Percentiles rank a stretch among this genome's conserved stretches.
These are phyloP conservation scores for Tylopilus felleus DNA, from an alignment of 768 basidiomycete species.

Conservation along the genomic window DNA sequence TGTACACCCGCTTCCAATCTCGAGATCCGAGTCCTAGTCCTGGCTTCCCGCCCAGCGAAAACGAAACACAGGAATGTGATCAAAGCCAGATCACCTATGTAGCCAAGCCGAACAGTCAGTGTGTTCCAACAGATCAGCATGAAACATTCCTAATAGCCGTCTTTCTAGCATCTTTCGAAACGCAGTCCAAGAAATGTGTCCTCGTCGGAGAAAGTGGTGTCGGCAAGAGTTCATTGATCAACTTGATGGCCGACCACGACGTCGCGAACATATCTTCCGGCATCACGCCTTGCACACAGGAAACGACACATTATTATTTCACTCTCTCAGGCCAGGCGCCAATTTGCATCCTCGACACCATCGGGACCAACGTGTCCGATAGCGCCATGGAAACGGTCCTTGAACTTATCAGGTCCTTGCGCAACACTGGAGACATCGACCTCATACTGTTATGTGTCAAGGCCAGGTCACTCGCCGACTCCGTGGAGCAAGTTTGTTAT, in stretches of 20 bases:
- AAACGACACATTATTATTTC: not conserved
- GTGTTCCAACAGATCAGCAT: not conserved
- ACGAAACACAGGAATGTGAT: too few relatives aligned
- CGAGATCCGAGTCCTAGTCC: too few relatives aligned
- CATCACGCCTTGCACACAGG: not conserved
- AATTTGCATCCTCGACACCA: not conserved
- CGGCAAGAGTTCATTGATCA: not conserved
- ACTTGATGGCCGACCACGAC: not conserved
- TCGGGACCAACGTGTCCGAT: not conserved
- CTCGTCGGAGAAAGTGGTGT: not conserved
- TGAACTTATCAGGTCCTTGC: not conserved
- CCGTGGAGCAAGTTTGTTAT: not conserved
- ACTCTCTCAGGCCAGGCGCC: not conserved
- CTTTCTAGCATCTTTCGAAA: not conserved
- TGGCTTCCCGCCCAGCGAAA: too few relatives aligned
- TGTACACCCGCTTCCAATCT: too few relatives aligned
- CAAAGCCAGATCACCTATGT: too few relatives aligned
- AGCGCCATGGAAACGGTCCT: not conserved
- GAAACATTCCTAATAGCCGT: not conserved
- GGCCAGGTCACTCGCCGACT: not conserved
- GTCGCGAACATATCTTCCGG: not conserved
- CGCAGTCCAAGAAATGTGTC: not conserved
- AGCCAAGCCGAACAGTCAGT: too few relatives aligned
- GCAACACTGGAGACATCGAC: not conserved
- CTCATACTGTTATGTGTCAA: not conserved